phyloP scores from a whole-genome alignment of 1,139 yeast genomes.

The Sugiyamaella paludigena region DNA sequence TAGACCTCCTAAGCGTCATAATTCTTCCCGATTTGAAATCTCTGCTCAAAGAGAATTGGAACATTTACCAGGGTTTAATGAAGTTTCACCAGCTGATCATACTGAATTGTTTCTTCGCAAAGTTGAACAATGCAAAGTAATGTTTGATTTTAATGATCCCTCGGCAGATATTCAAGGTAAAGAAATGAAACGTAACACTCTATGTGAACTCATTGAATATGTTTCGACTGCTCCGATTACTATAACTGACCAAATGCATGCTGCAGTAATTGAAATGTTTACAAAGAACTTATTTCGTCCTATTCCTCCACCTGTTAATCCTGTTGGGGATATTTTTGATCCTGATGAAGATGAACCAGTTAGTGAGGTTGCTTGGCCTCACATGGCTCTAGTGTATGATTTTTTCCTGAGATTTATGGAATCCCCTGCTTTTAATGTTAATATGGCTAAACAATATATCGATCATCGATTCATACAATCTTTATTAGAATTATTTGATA shows the following conservation, averaged over 20 bases:
- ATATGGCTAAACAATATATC: conserved; percentile 86
- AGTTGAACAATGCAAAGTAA: conserved; percentile 89
- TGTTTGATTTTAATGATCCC: conserved; percentile 93
- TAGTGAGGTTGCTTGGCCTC: conserved; percentile 97
- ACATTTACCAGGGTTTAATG: conserved; percentile 84
- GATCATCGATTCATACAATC: conserved; percentile 85
- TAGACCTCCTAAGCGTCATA: conserved; percentile 85
- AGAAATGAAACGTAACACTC: conserved; percentile 80
- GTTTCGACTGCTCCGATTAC: conserved; percentile 73
- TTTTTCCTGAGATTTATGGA: conserved; percentile 90
- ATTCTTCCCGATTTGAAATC: conserved; percentile 87
- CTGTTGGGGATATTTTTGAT: conserved; percentile 91
- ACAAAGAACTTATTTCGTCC: conserved; percentile 87
- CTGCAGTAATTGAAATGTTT: conserved; percentile 86
- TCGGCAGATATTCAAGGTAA: conserved; percentile 89
- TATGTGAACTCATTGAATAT: conserved; percentile 86
- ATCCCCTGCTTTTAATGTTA: conserved; percentile 91
- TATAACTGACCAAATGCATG: conserved; percentile 88
- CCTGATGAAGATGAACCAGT: conserved; percentile 99
- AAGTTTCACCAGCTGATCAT: conserved; percentile 84
- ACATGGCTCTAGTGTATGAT: conserved; percentile 95
- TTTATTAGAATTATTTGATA: conserved; percentile 83
- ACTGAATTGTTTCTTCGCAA: conserved; percentile 79
- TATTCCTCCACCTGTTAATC: conserved; percentile 97
- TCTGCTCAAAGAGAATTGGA: conserved; percentile 68